These are phyloP conservation scores for Phlebopus sp. DNA, from an alignment of 1,284 basidiomycete genomes.

Conservation along the genomic window DNA sequence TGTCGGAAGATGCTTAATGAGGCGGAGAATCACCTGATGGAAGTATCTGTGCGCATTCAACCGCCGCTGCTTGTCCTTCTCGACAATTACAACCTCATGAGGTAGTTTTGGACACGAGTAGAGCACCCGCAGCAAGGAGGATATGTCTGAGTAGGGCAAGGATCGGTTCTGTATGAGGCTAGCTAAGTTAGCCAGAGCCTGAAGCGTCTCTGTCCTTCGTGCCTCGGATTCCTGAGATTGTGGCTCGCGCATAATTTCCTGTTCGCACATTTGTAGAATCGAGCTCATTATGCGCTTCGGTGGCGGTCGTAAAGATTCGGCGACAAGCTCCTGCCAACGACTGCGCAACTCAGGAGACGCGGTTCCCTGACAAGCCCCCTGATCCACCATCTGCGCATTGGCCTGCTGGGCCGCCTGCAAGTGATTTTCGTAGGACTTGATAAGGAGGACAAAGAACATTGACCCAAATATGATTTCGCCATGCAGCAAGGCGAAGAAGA, in stretches of 20 bases:
- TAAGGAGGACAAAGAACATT: constrained; percentile 60
- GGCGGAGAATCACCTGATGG: constrained; percentile 49
- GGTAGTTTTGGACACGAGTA: constrained; percentile 48
- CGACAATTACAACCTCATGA: constrained; percentile 43
- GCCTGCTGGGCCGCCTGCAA: constrained; percentile 20
- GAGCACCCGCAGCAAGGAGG: constrained; percentile 46
- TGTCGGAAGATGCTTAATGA: constrained; percentile 32
- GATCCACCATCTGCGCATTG: constrained; percentile 23
- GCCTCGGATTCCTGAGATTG: constrained; percentile 11
- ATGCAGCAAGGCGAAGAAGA: constrained; percentile 65
- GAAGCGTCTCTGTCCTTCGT: constrained; percentile 36
- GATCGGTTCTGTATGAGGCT: constrained; percentile 47
- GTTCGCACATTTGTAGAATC: constrained; percentile 23
- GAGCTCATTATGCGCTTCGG: constrained; percentile 28
- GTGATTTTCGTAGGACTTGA: constrained; percentile 59
- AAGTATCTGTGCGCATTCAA: constrained; percentile 56
- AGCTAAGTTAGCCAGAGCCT: constrained; percentile 60
- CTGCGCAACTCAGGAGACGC: constrained; percentile 12
- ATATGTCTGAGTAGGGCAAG: constrained; percentile 43
- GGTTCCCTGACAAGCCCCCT: constrained; percentile 12
- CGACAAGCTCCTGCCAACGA: constrained; percentile 22
- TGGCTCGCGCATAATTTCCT: constrained; percentile 15
- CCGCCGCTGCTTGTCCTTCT: constrained; percentile 24
- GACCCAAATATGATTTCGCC: constrained; percentile 73
- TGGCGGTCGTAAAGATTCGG: constrained; percentile 13